Evolutionary conservation across 2,329 filamentous ascomycete species (phyloP).

Genomic region (Sclerotinia subarctica): DNA sequence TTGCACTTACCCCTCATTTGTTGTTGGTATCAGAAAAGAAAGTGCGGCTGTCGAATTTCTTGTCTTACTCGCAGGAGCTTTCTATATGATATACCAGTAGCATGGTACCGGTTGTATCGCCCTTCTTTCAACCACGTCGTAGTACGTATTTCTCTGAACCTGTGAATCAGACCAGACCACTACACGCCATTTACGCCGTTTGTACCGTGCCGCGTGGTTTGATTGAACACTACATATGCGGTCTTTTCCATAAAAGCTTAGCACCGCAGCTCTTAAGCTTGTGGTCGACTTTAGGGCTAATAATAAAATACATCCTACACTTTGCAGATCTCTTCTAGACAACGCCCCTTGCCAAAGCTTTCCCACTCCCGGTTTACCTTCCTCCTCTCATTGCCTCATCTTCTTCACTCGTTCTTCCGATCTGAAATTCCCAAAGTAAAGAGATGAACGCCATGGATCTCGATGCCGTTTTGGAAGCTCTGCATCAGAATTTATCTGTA

Average conservation of each 20-base stretch:
- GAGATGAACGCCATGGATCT: not conserved
- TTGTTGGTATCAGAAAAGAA: not conserved
- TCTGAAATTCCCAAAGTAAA: not conserved
- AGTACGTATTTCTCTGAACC: not conserved
- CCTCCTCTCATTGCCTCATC: not conserved
- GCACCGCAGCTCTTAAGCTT: not conserved
- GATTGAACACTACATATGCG: slow-evolving; percentile 5
- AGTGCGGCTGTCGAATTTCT: slow-evolving; percentile 4
- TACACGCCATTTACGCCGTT: slow-evolving; percentile 7
- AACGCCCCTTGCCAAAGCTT: not conserved
- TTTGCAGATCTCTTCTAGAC: not conserved
- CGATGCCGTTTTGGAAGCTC: not conserved
- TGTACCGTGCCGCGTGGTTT: not conserved
- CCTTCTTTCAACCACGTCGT: not conserved
- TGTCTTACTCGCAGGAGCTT: slow-evolving; percentile 1
- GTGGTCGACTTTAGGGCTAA: not conserved
- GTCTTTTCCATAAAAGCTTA: not conserved
- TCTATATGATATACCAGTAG: not conserved
- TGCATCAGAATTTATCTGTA: slow-evolving; percentile 7
- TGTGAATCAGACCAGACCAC: not conserved
- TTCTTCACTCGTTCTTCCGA: not conserved
- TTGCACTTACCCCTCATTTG: not conserved
- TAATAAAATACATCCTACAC: not conserved
- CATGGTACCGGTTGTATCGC: slow-evolving; percentile 2
- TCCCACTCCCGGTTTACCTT: not conserved